Evolutionary conservation across 73 alveolate species (phyloP).

Genomic region (Paramecium bursaria): DNA sequence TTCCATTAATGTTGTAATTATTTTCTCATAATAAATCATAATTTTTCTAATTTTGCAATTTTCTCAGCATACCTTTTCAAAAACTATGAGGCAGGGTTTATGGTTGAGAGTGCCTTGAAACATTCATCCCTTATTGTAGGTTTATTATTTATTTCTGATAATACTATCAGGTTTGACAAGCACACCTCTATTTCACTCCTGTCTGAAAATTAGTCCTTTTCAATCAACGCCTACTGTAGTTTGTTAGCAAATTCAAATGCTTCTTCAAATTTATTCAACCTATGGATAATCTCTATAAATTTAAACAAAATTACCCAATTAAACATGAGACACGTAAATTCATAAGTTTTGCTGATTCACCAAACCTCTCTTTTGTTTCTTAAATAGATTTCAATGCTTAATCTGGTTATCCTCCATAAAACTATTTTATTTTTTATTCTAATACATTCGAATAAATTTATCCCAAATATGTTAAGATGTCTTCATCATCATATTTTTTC

Average conservation of each 20-base stretch:
- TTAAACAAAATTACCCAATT: background rate
- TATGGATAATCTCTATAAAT: constrained; percentile 1
- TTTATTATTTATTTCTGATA: constrained; percentile 7
- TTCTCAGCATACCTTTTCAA: constrained; percentile 12
- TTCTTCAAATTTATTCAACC: constrained; percentile 33
- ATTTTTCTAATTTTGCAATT: constrained; percentile 2
- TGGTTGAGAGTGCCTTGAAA: background rate
- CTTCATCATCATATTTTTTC: constrained; percentile 44
- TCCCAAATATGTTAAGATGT: constrained; percentile 25
- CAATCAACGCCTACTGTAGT: background rate
- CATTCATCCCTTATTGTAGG: constrained; percentile 13
- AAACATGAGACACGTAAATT: constrained; percentile 39
- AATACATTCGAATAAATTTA: constrained; percentile 26
- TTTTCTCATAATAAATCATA: too few species aligned
- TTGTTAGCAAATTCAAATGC: constrained; percentile 35
- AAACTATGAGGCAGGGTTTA: constrained; percentile 3
- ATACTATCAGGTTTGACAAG: constrained; percentile 3
- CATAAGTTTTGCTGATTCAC: constrained; percentile 42
- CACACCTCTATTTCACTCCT: constrained; percentile 39
- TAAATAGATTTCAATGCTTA: constrained; percentile 31
- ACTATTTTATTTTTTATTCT: background rate
- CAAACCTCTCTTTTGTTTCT: constrained; percentile 55
- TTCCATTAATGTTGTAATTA: too few species aligned
- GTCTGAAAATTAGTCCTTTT: constrained; percentile 34
- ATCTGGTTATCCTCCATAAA: constrained; percentile 37